These are phyloP conservation scores for Colletotrichum cuscutae DNA, from an alignment of 2,329 filamentous ascomycete species.

Conservation along the genomic window DNA sequence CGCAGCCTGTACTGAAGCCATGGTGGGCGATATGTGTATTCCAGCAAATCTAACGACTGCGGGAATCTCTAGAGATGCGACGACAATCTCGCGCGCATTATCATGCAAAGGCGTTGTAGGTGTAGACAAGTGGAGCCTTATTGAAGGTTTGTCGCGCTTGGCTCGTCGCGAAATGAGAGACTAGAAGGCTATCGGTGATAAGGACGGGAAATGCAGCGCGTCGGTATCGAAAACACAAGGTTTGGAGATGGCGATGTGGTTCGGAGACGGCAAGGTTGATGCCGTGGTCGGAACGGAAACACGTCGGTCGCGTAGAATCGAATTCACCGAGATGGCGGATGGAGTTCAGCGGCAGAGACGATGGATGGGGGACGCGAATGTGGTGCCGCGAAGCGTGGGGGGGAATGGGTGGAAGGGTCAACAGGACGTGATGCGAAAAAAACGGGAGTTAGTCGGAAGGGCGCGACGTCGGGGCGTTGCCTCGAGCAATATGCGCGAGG, in stretches of 20 bases:
- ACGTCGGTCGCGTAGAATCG: slow-evolving; percentile 33
- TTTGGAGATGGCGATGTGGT: slow-evolving; percentile 16
- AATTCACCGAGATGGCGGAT: slow-evolving; percentile 33
- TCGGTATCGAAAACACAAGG: slow-evolving; percentile 9
- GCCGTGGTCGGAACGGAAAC: slow-evolving; percentile 21
- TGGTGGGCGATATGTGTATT: slow-evolving; percentile 46
- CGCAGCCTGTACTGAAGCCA: slow-evolving; percentile 84
- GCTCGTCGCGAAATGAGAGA: slow-evolving; percentile 36
- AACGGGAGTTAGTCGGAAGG: slow-evolving; percentile 50
- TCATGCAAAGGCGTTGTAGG: slow-evolving; percentile 22
- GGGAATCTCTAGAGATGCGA: slow-evolving; percentile 34
- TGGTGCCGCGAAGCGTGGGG: slow-evolving; percentile 36
- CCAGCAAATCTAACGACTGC: slow-evolving; percentile 33
- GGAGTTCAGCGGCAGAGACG: slow-evolving; percentile 24
- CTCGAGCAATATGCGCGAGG: slow-evolving; percentile 55
- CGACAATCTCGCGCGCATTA: slow-evolving; percentile 35
- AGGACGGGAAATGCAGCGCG: slow-evolving; percentile 31
- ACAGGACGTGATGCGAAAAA: slow-evolving; percentile 54
- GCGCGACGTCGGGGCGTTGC: slow-evolving; percentile 54
- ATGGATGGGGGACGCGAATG: slow-evolving; percentile 20
- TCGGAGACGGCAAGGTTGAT: slow-evolving; percentile 22
- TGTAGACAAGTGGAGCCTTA: slow-evolving; percentile 28
- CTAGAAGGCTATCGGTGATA: slow-evolving; percentile 30
- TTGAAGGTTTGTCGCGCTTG: slow-evolving; percentile 31
- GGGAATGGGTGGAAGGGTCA: slow-evolving; percentile 40